Evolutionary conservation across 768 basidiomycete genomes (phyloP).

Genomic region (Podaxis sp.): DNA sequence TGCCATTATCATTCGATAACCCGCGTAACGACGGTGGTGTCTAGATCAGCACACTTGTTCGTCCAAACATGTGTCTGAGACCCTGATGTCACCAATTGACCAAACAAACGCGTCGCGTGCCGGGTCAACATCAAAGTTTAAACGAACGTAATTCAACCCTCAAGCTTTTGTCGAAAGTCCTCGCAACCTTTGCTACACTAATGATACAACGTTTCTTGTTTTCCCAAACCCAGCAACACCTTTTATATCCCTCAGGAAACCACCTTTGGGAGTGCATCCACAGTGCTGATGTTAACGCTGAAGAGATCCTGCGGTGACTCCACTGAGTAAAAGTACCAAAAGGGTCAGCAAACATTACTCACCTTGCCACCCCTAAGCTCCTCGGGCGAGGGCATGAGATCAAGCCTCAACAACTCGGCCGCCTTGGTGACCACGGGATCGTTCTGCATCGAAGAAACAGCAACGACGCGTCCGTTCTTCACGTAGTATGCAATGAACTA

Average conservation of each 20-base stretch:
- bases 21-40: neutral
- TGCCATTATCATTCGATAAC: neutral
- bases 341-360: conserved; percentile 12
- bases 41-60: neutral
- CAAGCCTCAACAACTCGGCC: conserved; percentile 75
- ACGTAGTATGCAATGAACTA: conserved; percentile 84
- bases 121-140: too few relatives aligned
- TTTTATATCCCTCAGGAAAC: neutral
- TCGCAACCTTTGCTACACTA: neutral
- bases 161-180: neutral
- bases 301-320: conserved; percentile 34
- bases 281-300: conserved; percentile 40
- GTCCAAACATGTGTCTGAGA: neutral
- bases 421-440: conserved; percentile 81
- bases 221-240: neutral
- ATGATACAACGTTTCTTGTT: conserved; percentile 2
- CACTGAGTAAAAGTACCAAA: neutral
- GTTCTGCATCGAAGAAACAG: conserved; percentile 77
- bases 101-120: conserved; percentile 17
- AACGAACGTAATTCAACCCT: conserved; percentile 18
- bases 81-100: neutral
- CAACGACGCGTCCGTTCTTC: conserved; percentile 61
- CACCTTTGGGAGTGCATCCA: conserved; percentile 27
- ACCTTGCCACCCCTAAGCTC: conserved; percentile 80
- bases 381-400: conserved; percentile 75